These are phyloP conservation scores for Amanita molliuscula DNA, from an alignment of 768 basidiomycete genomes.

Conservation along the genomic window DNA sequence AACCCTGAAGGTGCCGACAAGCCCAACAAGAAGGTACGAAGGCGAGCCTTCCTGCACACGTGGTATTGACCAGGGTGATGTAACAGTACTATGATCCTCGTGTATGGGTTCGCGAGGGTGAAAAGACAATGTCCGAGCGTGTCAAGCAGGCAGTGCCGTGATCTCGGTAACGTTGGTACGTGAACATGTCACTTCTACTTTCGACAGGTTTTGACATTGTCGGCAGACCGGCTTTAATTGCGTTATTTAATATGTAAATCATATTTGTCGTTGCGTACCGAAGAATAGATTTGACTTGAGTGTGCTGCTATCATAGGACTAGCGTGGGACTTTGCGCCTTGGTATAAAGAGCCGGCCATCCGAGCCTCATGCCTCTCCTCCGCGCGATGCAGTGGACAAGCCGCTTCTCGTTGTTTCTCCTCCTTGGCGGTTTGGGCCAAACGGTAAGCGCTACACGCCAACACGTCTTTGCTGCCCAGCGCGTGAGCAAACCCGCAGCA, in stretches of 20 bases:
- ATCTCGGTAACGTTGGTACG: slow-evolving; percentile 59
- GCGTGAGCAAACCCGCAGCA: background rate
- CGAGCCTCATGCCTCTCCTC: too few relatives aligned
- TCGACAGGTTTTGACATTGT: background rate
- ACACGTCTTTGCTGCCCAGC: background rate
- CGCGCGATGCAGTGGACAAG: background rate
- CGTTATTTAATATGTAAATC: slow-evolving; percentile 1
- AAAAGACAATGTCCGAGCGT: slow-evolving; percentile 81
- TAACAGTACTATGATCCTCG: slow-evolving; percentile 84
- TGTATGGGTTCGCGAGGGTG: slow-evolving; percentile 97
- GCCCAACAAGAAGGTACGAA: slow-evolving; percentile 93
- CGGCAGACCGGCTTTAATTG: slow-evolving; percentile 8
- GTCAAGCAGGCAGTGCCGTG: slow-evolving; percentile 90
- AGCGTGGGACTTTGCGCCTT: too few relatives aligned
- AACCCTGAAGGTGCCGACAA: slow-evolving; percentile 96
- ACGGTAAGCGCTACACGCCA: background rate
- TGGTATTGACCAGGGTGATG: slow-evolving; percentile 3
- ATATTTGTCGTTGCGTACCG: background rate
- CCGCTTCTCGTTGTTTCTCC: background rate
- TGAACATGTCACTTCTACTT: background rate
- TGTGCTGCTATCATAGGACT: too few relatives aligned
- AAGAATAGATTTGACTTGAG: background rate
- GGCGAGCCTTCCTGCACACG: background rate
- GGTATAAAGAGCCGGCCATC: too few relatives aligned
- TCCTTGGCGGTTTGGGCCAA: background rate